Evolutionary conservation across 129 eudicot genomes (phyloP), one percentile per base, ranked within the genome.

Genomic region (Flaveria robusta): DNA sequence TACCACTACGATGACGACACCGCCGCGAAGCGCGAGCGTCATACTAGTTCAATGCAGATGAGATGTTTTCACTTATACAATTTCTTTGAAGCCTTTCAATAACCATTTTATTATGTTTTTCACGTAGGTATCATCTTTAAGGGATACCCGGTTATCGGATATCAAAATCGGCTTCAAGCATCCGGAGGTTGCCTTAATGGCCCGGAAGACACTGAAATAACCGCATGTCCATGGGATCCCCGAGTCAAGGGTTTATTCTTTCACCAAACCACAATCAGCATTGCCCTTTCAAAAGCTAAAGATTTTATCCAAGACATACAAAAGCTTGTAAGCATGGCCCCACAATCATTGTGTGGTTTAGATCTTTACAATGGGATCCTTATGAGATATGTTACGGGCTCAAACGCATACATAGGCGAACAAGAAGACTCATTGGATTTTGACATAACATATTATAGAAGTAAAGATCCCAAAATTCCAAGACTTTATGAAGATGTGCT

Each of bases 151-250:
- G 81, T 90, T 15, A 72, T 90, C 11, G 98, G 98, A 41, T 86
- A 64, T 71, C 93, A 92, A 71, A 88, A 92, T 34, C 92, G 87
- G 29, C 84, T 93, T 31, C 95, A 88, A 90, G 81, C 96, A 20
- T 93, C 98, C 0, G 98, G 98, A 29, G 60, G 88, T 7, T 92
- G 96, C 83, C 81, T 92, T 4, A 84, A 86, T 69, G 77, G 96
- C 75, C 82, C 4, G 2, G 74, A 83, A 20, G 88, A 90, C 49
- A 79, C 72, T 23, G 59, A 37, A 46, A 29, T 89, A 34, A 87
- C 96, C 0, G 86, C 82, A 39, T 93, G 98, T 66, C 89, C 92
- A 27, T 93, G 96, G 96, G 98, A 93, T 56, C 80, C 79, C 2
- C 81, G 88, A 41, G 84, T 93, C 11, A 90, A 90, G 72, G 90